Evolutionary conservation across 1,139 yeast species (phyloP).

Genomic region (Pichia sp.): DNA sequence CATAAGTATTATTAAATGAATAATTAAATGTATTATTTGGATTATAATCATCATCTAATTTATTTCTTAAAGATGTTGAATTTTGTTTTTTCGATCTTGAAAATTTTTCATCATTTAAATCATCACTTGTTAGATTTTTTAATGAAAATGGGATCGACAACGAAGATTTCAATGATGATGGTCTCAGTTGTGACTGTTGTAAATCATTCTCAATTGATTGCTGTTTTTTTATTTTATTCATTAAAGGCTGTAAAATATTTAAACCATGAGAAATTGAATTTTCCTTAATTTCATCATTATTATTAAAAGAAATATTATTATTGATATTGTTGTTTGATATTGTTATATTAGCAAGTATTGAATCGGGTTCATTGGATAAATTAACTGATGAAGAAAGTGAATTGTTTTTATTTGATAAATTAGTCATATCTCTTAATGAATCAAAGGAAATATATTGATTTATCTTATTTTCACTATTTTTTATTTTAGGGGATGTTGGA

Average conservation of each 20-base stretch:
- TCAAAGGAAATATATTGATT: slow-evolving; percentile 36
- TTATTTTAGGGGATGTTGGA: not conserved
- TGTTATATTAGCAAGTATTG: not conserved
- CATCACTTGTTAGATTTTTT: slow-evolving; percentile 6
- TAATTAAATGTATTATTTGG: slow-evolving; percentile 28
- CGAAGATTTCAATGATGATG: slow-evolving; percentile 11
- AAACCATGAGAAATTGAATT: slow-evolving; percentile 7
- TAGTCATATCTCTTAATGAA: slow-evolving; percentile 25
- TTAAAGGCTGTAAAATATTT: slow-evolving; percentile 10
- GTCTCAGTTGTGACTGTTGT: not conserved
- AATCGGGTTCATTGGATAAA: not conserved
- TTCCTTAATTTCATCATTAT: not conserved
- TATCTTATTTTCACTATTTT: slow-evolving; percentile 13
- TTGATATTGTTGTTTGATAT: slow-evolving; percentile 9
- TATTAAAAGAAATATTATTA: not conserved
- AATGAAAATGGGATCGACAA: slow-evolving; percentile 9
- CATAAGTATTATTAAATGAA: slow-evolving; percentile 28
- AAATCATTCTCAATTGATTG: too few relatives aligned
- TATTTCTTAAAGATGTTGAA: not conserved
- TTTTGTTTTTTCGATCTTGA: slow-evolving; percentile 1
- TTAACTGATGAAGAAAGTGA: not conserved
- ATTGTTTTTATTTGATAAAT: not conserved
- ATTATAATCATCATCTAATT: slow-evolving; percentile 26
- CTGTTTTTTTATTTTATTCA: slow-evolving; percentile 8
- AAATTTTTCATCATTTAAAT: not conserved